Conservation (phyloP, 768 basidiomycete genomes). For the Daedalea quercina region DNA sequence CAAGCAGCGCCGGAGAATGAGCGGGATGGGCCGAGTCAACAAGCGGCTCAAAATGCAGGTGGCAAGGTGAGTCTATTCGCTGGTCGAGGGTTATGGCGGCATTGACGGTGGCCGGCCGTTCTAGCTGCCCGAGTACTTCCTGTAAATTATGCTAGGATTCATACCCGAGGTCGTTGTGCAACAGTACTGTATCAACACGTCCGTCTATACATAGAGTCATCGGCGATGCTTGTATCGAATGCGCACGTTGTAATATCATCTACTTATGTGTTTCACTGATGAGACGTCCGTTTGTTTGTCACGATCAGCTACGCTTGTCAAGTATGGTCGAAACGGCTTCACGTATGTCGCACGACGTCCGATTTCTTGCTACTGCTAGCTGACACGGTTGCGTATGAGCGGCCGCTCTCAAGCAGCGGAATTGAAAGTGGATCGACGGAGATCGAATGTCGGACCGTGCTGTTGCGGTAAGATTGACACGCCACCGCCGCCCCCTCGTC, state of each 20-base stretch:
- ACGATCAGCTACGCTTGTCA: neutral
- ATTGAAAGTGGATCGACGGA: neutral
- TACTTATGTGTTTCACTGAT: neutral
- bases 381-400: neutral
- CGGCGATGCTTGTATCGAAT: neutral
- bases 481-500: conserved; percentile 18
- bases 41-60: conserved; percentile 61
- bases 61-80: conserved; percentile 49
- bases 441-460: neutral
- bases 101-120: neutral
- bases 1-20: conserved; percentile 99
- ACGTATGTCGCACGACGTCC: neutral
- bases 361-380: neutral
- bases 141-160: conserved; percentile 24
- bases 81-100: neutral
- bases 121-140: conserved; percentile 80
- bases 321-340: neutral
- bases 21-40: conserved; percentile 78
- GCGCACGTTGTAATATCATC: neutral
- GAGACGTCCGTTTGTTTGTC: neutral
- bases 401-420: neutral
- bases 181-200: neutral
- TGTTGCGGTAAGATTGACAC: conserved; percentile 3
- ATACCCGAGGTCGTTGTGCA: conserved; percentile 11
- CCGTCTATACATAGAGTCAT: neutral